phyloP scores from a whole-genome alignment of 768 basidiomycete species.

The Candolleomyces aberdarensis region DNA sequence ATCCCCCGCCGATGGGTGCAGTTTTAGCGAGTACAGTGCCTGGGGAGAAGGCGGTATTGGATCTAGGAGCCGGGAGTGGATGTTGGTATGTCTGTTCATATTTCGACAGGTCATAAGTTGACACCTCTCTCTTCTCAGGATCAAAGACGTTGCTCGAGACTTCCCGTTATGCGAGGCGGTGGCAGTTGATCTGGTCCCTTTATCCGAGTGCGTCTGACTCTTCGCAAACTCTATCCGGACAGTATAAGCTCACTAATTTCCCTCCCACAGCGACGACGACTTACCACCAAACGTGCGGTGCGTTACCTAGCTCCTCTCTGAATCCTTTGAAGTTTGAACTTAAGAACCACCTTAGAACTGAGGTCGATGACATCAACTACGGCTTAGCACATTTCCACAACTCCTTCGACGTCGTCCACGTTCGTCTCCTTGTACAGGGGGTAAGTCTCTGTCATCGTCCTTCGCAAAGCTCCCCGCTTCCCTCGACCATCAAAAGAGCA shows the following conservation, averaged over 20 bases:
- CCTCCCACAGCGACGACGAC: neutral
- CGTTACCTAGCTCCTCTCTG: neutral
- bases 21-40: constrained; percentile 43
- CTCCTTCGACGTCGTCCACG: constrained; percentile 73
- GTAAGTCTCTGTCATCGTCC: constrained; percentile 37
- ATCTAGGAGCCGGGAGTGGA: constrained; percentile 80
- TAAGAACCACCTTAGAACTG: constrained; percentile 46
- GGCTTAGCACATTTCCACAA: constrained; percentile 83
- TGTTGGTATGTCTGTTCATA: constrained; percentile 47
- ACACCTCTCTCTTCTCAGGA: constrained; percentile 33
- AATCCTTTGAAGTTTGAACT: neutral
- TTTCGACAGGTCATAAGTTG: neutral
- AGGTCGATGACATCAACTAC: constrained; percentile 82
- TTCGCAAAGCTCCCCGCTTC: too few species aligned
- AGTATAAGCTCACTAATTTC: neutral
- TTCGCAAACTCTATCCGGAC: neutral
- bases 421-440: constrained; percentile 67
- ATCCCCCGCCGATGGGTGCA: constrained; percentile 54
- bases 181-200: constrained; percentile 77
- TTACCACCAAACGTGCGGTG: neutral
- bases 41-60: constrained; percentile 62
- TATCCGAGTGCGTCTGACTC: constrained; percentile 43
- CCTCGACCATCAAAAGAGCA: neutral
- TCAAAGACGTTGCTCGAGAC: constrained; percentile 68
- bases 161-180: constrained; percentile 68